These are phyloP conservation scores for Fraxinus cuspidata DNA, from an alignment of 257 asterid species.

Conservation along the genomic window DNA sequence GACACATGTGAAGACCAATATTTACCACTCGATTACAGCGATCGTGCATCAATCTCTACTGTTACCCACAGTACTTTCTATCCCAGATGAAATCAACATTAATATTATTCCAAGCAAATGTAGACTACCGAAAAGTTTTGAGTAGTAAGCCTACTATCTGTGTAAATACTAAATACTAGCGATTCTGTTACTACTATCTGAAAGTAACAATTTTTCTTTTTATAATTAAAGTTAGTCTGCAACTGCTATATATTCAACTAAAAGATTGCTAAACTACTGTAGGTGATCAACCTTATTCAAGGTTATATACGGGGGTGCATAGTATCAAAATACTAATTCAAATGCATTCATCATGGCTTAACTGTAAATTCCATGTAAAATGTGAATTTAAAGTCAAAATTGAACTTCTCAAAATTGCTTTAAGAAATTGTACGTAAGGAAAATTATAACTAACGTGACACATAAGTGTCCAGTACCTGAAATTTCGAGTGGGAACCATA, in stretches of 20 bases:
- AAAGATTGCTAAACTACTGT: neutral
- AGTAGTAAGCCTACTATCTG: neutral
- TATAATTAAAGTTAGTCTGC: neutral
- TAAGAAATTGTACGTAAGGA: no score
- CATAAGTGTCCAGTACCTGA: no score
- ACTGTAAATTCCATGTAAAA: no score
- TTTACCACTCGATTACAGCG: neutral
- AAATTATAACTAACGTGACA: no score
- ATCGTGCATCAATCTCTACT: constrained; percentile 49
- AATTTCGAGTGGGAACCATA: no score
- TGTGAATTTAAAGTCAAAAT: no score
- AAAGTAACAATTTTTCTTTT: neutral
- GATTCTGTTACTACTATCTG: neutral
- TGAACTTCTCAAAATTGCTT: no score
- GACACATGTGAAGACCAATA: constrained; percentile 17
- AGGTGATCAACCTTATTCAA: no score
- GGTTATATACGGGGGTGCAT: no score
- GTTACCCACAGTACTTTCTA: constrained; percentile 60
- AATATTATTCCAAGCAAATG: neutral
- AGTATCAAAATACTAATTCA: no score
- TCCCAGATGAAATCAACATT: constrained; percentile 50
- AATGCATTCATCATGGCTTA: no score
- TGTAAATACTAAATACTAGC: no score
- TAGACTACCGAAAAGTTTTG: neutral
- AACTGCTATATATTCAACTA: neutral